These are phyloP conservation scores for Verbascum thapsus DNA, from an alignment of 257 asterid genomes.

Conservation along the genomic window DNA sequence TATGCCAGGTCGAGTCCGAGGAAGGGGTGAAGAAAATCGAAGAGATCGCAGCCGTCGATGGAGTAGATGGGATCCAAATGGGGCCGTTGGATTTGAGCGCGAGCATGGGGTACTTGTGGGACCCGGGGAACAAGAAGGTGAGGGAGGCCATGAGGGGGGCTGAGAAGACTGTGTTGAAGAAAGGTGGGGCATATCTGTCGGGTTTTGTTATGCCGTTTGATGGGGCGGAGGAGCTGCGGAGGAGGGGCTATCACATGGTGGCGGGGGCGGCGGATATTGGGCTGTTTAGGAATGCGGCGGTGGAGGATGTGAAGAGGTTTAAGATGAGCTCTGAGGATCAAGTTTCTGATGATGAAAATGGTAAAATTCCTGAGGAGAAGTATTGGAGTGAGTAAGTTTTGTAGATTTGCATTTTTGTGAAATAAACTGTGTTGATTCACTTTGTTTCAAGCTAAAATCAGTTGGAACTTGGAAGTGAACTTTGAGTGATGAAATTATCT, in stretches of 20 bases:
- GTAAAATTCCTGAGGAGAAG: slow-evolving; percentile 50
- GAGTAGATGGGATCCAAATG: slow-evolving; percentile 82
- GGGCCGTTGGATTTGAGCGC: slow-evolving; percentile 93
- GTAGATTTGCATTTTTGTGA: neutral
- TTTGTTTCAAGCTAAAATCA: neutral
- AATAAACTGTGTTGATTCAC: slow-evolving; percentile 6
- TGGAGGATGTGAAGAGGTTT: slow-evolving; percentile 69
- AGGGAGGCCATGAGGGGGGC: slow-evolving; percentile 60
- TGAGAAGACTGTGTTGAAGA: slow-evolving; percentile 58
- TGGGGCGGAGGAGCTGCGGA: slow-evolving; percentile 48
- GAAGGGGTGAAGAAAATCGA: slow-evolving; percentile 63
- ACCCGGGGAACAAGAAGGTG: slow-evolving; percentile 84
- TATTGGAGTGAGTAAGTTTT: slow-evolving; percentile 74
- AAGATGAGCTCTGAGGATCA: slow-evolving; percentile 39
- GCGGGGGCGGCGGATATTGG: slow-evolving; percentile 69
- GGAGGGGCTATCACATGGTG: slow-evolving; percentile 82
- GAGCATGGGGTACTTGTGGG: slow-evolving; percentile 84
- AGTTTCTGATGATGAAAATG: slow-evolving; percentile 33
- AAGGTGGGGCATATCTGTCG: slow-evolving; percentile 52
- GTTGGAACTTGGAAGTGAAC: no score
- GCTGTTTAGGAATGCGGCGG: slow-evolving; percentile 62
- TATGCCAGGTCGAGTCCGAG: slow-evolving; percentile 79
- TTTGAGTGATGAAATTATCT: no score
- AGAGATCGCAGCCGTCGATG: slow-evolving; percentile 72
- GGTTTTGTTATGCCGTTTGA: slow-evolving; percentile 88